Evolutionary conservation across 2,329 filamentous ascomycete genomes (phyloP).

Genomic region (Verticillium longisporum): DNA sequence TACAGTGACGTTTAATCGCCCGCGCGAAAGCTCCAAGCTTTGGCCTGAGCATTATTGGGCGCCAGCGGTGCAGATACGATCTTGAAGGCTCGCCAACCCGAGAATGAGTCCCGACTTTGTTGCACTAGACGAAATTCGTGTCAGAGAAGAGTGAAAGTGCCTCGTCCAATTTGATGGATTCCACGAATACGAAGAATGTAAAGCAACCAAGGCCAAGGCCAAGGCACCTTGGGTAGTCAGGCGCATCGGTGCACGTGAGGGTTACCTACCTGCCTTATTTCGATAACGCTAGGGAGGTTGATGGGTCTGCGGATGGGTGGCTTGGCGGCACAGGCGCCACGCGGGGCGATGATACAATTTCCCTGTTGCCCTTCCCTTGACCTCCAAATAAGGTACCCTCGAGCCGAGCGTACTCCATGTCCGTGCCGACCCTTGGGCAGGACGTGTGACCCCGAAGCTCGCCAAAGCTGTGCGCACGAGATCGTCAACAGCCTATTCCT

Average conservation of each 20-base stretch:
- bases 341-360: not conserved
- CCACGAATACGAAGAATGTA: too few relatives aligned
- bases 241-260: not conserved
- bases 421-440: not conserved
- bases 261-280: not conserved
- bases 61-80: not conserved
- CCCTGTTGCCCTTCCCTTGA: not conserved
- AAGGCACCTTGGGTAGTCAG: not conserved
- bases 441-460: not conserved
- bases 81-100: too few relatives aligned
- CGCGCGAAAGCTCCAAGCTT: not conserved
- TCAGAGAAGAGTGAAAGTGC: too few relatives aligned
- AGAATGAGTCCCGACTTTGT: too few relatives aligned
- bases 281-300: not conserved
- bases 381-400: not conserved
- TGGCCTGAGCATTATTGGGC: not conserved
- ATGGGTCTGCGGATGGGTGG: constrained; percentile 1
- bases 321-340: not conserved
- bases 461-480: not conserved
- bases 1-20: not conserved
- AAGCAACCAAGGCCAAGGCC: too few relatives aligned
- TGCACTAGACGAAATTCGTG: too few relatives aligned
- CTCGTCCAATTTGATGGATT: too few relatives aligned
- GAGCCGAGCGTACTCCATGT: not conserved
- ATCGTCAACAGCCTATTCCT: not conserved